phyloP scores from a whole-genome alignment of 2,329 filamentous ascomycete species.

The Cucurbitaria berberidis region DNA sequence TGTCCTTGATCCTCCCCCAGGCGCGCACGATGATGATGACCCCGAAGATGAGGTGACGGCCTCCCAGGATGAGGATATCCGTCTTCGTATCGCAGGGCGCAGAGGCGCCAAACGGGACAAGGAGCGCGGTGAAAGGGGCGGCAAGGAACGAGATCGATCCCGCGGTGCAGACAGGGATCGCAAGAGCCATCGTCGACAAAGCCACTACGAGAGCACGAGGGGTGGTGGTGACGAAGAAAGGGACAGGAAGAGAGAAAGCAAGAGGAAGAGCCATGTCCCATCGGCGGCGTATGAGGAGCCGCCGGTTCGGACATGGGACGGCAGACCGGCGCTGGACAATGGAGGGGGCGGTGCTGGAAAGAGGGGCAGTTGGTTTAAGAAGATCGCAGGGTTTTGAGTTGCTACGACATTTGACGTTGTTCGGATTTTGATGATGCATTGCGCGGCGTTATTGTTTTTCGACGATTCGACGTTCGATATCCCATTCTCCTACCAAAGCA shows the following conservation, averaged over 20 bases:
- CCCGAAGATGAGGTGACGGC: slow-evolving; percentile 43
- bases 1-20: slow-evolving; percentile 52
- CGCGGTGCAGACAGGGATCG: slow-evolving; percentile 24
- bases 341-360: slow-evolving; percentile 36
- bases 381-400: slow-evolving; percentile 44
- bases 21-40: slow-evolving; percentile 28
- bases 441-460: slow-evolving; percentile 14
- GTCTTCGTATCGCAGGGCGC: slow-evolving; percentile 43
- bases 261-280: slow-evolving; percentile 39
- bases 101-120: slow-evolving; percentile 38
- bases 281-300: slow-evolving; percentile 39
- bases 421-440: slow-evolving; percentile 7
- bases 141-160: slow-evolving; percentile 35
- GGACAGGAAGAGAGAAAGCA: slow-evolving; percentile 32
- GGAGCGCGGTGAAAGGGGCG: slow-evolving; percentile 32
- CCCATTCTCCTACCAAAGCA: neutral
- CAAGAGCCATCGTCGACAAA: slow-evolving; percentile 36
- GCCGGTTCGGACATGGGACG: slow-evolving; percentile 50
- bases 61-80: slow-evolving; percentile 49
- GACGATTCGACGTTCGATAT: neutral
- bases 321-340: slow-evolving; percentile 43
- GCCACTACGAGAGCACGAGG: slow-evolving; percentile 30
- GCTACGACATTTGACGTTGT: neutral
- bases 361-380: slow-evolving; percentile 56
- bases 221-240: slow-evolving; percentile 29